Percentiles rank a stretch among this genome's conserved stretches.
Evolutionary conservation across 1,284 basidiomycete genomes (phyloP).

Genomic region (Malassezia furfur): DNA sequence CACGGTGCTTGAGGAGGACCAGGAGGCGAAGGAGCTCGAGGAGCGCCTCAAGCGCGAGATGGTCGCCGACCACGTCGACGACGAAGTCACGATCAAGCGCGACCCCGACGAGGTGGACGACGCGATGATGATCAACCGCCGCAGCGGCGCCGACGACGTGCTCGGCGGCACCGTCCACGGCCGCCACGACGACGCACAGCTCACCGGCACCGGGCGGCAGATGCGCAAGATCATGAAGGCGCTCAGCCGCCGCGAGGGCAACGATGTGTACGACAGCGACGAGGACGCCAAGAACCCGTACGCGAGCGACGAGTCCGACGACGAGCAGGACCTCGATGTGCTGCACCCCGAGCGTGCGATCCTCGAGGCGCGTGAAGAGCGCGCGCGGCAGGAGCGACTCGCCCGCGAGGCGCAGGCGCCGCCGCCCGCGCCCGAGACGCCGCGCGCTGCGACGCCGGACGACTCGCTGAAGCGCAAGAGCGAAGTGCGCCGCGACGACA

Average conservation of each 20-base stretch:
- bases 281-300: constrained; percentile 45
- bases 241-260: constrained; percentile 37
- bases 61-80: constrained; percentile 37
- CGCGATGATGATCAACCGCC: constrained; percentile 22
- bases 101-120: constrained; percentile 24
- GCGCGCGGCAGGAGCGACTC: constrained; percentile 20
- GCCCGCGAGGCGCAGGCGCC: constrained; percentile 16
- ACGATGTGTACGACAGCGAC: constrained; percentile 43
- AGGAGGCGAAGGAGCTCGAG: constrained; percentile 42
- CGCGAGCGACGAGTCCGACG: constrained; percentile 37
- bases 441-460: not conserved
- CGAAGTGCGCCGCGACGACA: constrained; percentile 20
- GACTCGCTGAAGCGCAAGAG: constrained; percentile 22
- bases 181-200: constrained; percentile 27
- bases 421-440: not conserved
- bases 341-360: constrained; percentile 46
- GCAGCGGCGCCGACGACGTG: constrained; percentile 24
- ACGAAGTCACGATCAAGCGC: constrained; percentile 15
- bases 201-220: constrained; percentile 44
- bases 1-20: constrained; percentile 32
- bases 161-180: constrained; percentile 7
- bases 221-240: constrained; percentile 48
- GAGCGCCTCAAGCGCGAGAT: constrained; percentile 46
- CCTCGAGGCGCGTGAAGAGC: constrained; percentile 40
- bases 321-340: constrained; percentile 40